phyloP scores from a whole-genome alignment of 768 basidiomycete species.

The Russula olivacea region DNA sequence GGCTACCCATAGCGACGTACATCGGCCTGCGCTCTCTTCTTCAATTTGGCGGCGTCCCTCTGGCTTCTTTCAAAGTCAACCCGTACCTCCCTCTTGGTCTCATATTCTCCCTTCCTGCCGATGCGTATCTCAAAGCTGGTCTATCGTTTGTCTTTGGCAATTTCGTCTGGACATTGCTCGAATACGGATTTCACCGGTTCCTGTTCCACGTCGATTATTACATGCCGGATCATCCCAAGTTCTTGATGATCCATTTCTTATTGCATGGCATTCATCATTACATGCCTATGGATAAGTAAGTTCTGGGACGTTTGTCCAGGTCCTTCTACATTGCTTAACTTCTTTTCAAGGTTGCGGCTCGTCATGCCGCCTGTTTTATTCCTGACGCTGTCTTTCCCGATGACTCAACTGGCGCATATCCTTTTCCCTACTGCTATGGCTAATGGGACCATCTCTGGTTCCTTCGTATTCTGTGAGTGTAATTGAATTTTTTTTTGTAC shows the following conservation, averaged over 20 bases:
- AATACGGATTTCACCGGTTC: slow-evolving; percentile 92
- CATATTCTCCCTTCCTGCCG: slow-evolving; percentile 43
- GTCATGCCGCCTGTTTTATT: slow-evolving; percentile 97
- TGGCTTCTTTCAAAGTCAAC: slow-evolving; percentile 55
- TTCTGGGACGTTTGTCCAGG: slow-evolving; percentile 8
- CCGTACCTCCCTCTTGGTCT: slow-evolving; percentile 51
- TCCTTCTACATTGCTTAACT: slow-evolving; percentile 9
- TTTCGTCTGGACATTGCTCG: slow-evolving; percentile 88
- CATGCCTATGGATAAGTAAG: slow-evolving; percentile 89
- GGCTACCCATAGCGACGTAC: slow-evolving; percentile 82
- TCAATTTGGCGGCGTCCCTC: slow-evolving; percentile 61
- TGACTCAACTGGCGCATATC: slow-evolving; percentile 76
- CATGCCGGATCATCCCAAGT: slow-evolving; percentile 77
- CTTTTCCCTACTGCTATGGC: slow-evolving; percentile 82
- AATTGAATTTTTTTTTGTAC: not conserved
- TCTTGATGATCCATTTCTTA: slow-evolving; percentile 84
- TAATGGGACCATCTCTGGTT: slow-evolving; percentile 86
- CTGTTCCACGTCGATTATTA: slow-evolving; percentile 89
- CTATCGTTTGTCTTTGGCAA: slow-evolving; percentile 80
- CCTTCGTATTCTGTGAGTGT: slow-evolving; percentile 62
- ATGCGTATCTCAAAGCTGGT: slow-evolving; percentile 49
- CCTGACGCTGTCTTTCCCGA: slow-evolving; percentile 66
- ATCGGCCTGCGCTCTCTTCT: slow-evolving; percentile 75
- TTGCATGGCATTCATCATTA: slow-evolving; percentile 97
- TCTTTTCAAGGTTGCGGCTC: slow-evolving; percentile 60